phyloP scores from a whole-genome alignment of 805 yeast genomes.

The Saturnispora ahearnii region DNA sequence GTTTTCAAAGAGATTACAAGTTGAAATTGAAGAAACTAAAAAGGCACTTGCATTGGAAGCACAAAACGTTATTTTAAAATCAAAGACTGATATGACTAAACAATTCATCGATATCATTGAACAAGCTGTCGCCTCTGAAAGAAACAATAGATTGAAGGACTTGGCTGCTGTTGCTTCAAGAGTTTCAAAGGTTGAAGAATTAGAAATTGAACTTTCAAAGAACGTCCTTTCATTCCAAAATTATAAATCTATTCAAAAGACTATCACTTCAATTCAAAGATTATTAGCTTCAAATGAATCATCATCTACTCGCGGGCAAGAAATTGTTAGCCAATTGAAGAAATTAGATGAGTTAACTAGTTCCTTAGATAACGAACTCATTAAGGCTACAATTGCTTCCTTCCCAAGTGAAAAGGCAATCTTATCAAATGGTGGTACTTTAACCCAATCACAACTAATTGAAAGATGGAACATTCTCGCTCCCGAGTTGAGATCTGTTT shows the following conservation, averaged over 20 bases:
- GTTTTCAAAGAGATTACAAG: slow-evolving; percentile 45
- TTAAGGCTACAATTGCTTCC: slow-evolving; percentile 34
- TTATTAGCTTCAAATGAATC: slow-evolving; percentile 31
- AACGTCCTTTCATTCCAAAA: slow-evolving; percentile 32
- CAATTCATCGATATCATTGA: slow-evolving; percentile 52
- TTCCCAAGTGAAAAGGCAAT: slow-evolving; percentile 36
- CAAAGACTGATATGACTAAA: slow-evolving; percentile 59
- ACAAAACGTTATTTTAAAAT: slow-evolving; percentile 59
- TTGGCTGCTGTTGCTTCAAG: slow-evolving; percentile 51
- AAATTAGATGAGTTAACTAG: slow-evolving; percentile 30
- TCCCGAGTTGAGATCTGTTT: slow-evolving; percentile 82
- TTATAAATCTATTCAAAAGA: slow-evolving; percentile 36
- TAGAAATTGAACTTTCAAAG: slow-evolving; percentile 37
- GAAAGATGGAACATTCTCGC: slow-evolving; percentile 71
- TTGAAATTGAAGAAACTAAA: slow-evolving; percentile 62
- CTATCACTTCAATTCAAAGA: slow-evolving; percentile 34
- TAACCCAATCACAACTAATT: slow-evolving; percentile 69
- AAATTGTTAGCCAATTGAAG: slow-evolving; percentile 35
- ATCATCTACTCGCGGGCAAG: slow-evolving; percentile 35
- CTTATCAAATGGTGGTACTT: slow-evolving; percentile 43
- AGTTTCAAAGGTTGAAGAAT: slow-evolving; percentile 46
- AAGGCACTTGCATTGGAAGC: slow-evolving; percentile 61
- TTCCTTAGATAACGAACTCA: slow-evolving; percentile 29
- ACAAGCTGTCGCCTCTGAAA: slow-evolving; percentile 57
- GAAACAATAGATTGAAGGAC: slow-evolving; percentile 69